phyloP scores from a whole-genome alignment of 495 filamentous ascomycete species.

The Trichoderma orchidacearum region DNA sequence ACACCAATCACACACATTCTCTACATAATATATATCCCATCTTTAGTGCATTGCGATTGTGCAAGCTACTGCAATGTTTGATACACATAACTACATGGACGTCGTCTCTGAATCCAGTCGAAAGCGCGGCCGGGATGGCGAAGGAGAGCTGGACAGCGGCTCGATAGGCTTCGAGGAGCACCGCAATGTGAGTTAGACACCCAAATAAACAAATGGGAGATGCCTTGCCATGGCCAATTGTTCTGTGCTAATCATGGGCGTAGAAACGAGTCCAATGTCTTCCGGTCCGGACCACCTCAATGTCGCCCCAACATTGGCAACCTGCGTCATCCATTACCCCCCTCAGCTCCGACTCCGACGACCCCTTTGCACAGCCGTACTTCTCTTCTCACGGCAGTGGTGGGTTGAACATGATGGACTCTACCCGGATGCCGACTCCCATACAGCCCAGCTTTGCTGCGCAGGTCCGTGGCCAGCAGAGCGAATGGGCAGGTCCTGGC shows the following conservation, averaged over 20 bases:
- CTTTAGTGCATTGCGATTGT: not conserved
- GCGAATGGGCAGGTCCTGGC: conserved; percentile 17
- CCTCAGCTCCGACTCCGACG: conserved; percentile 20
- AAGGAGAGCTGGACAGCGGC: conserved; percentile 12
- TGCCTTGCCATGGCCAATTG: not conserved
- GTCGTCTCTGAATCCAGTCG: conserved; percentile 9
- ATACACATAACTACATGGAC: not conserved
- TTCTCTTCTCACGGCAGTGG: not conserved
- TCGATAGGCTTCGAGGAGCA: conserved; percentile 31
- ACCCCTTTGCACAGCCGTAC: conserved; percentile 2
- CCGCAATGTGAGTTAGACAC: conserved; percentile 24
- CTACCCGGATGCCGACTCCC: conserved; percentile 35
- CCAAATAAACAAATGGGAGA: not conserved
- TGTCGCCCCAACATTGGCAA: conserved; percentile 20
- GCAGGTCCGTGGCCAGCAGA: conserved; percentile 27
- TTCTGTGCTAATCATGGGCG: not conserved
- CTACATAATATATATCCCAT: not conserved
- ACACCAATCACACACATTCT: no score
- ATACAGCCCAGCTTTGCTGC: conserved; percentile 35
- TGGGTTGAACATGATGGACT: not conserved
- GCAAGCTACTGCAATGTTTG: not conserved
- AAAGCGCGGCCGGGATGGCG: conserved; percentile 20
- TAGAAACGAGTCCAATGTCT: conserved; percentile 36
- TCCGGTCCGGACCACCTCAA: conserved; percentile 25
- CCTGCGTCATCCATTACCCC: conserved; percentile 20